Conservation (phyloP, 176 grass and related monocot species). For the Melocanna baccifera region DNA sequence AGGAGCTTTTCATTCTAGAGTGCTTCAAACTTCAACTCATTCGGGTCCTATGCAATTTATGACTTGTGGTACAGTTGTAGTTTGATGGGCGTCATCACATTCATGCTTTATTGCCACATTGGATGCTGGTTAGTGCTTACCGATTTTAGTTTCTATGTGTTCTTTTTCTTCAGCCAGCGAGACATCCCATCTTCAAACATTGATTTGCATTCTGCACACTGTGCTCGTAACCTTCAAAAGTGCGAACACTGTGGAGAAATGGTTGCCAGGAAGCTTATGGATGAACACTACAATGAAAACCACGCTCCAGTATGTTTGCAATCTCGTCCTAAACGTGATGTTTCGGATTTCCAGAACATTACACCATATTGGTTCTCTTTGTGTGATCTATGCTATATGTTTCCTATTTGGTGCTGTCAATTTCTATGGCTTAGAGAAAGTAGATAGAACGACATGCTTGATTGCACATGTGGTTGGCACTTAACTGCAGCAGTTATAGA, state of each 20-base stretch:
- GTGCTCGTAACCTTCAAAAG: constrained; percentile 73
- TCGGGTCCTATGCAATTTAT: not conserved
- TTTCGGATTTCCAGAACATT: not conserved
- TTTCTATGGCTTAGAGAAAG: not conserved
- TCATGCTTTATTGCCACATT: not conserved
- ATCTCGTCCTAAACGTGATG: not conserved
- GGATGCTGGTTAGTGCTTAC: not conserved
- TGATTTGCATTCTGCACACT: constrained; percentile 70
- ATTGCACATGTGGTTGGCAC: not conserved
- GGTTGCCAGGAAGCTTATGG: constrained; percentile 60
- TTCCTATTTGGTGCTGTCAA: constrained; percentile 5
- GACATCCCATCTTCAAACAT: constrained; percentile 68
- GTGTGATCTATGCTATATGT: not conserved
- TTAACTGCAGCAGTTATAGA: not conserved
- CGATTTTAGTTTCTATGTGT: not conserved
- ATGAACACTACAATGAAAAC: constrained; percentile 65
- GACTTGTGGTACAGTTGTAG: not conserved
- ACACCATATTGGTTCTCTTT: not conserved
- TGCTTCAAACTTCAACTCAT: not conserved
- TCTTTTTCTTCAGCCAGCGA: constrained; percentile 45
- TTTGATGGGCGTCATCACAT: constrained; percentile 8
- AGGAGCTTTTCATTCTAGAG: not conserved
- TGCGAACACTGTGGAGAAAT: constrained; percentile 68
- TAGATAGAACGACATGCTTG: not conserved
- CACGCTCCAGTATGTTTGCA: constrained; percentile 60